Evolutionary conservation across 495 filamentous ascomycete genomes (phyloP).

Genomic region (Penicillium desertorum): DNA sequence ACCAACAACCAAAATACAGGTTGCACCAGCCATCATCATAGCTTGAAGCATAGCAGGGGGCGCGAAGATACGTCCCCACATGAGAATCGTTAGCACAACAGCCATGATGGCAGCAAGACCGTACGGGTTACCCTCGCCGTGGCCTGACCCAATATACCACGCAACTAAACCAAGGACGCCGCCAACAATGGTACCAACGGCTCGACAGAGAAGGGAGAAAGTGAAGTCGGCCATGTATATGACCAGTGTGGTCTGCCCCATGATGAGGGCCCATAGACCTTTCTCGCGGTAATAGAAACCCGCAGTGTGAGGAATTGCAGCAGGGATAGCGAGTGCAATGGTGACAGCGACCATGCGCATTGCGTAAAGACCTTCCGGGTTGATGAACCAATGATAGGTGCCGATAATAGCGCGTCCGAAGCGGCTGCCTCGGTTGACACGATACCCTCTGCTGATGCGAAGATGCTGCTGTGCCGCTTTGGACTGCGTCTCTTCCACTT

Average conservation of each 20-base stretch:
- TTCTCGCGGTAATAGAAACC: slow-evolving; percentile 49
- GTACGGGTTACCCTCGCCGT: slow-evolving; percentile 43
- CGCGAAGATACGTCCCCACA: slow-evolving; percentile 42
- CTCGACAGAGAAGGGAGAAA: slow-evolving; percentile 35
- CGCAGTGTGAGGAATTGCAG: slow-evolving; percentile 38
- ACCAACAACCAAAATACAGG: slow-evolving; percentile 42
- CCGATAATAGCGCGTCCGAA: slow-evolving; percentile 25
- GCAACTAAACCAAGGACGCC: slow-evolving; percentile 41
- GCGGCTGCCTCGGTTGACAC: slow-evolving; percentile 24
- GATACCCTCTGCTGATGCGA: slow-evolving; percentile 33
- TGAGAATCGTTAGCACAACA: slow-evolving; percentile 32
- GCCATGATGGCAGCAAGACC: slow-evolving; percentile 41
- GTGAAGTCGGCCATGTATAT: slow-evolving; percentile 49
- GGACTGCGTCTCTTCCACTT: slow-evolving; percentile 23
- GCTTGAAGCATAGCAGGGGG: slow-evolving; percentile 33
- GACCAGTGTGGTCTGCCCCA: slow-evolving; percentile 44
- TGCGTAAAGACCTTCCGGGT: slow-evolving; percentile 39
- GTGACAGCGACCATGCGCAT: slow-evolving; percentile 43
- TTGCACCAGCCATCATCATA: slow-evolving; percentile 42
- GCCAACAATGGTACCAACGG: slow-evolving; percentile 39
- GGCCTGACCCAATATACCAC: slow-evolving; percentile 50
- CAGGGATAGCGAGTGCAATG: slow-evolving; percentile 42
- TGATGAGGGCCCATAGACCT: slow-evolving; percentile 49
- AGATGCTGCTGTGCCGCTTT: slow-evolving; percentile 31
- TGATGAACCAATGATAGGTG: slow-evolving; percentile 34